Conservation (phyloP, 768 basidiomycete species). For the Ramaria sp. region DNA sequence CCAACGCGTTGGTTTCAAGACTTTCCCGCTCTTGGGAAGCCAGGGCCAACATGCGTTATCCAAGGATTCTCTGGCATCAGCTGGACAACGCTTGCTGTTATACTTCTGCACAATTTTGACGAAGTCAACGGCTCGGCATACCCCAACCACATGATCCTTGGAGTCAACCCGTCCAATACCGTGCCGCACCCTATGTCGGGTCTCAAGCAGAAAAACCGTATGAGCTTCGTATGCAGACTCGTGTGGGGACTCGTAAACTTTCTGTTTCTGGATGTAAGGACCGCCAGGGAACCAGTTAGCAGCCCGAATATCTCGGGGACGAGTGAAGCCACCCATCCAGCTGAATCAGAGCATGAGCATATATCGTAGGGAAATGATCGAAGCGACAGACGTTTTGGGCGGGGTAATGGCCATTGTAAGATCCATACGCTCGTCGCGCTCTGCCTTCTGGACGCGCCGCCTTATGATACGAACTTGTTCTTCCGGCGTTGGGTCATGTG, state of each 20-base stretch:
- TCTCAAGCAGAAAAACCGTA: slow-evolving; percentile 30
- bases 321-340: slow-evolving; percentile 29
- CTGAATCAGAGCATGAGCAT: slow-evolving; percentile 17
- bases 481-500: slow-evolving; percentile 7
- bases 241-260: slow-evolving; percentile 21
- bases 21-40: slow-evolving; percentile 10
- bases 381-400: slow-evolving; percentile 25
- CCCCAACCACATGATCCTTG: slow-evolving; percentile 23
- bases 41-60: slow-evolving; percentile 32
- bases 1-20: slow-evolving; percentile 15
- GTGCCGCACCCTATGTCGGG: slow-evolving; percentile 22
- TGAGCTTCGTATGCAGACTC: slow-evolving; percentile 25
- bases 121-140: slow-evolving; percentile 25
- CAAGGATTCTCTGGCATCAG: slow-evolving; percentile 18
- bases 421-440: slow-evolving; percentile 32
- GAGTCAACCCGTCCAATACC: slow-evolving; percentile 22
- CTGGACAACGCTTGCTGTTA: slow-evolving; percentile 20
- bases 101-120: slow-evolving; percentile 19
- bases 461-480: background rate
- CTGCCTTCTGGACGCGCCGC: slow-evolving; percentile 27
- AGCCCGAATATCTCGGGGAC: slow-evolving; percentile 26
- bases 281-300: slow-evolving; percentile 28
- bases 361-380: background rate
- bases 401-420: slow-evolving; percentile 26
- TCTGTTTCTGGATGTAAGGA: slow-evolving; percentile 17